Conservation (phyloP, 2,329 filamentous ascomycete species). For the Fusarium metavorans region DNA sequence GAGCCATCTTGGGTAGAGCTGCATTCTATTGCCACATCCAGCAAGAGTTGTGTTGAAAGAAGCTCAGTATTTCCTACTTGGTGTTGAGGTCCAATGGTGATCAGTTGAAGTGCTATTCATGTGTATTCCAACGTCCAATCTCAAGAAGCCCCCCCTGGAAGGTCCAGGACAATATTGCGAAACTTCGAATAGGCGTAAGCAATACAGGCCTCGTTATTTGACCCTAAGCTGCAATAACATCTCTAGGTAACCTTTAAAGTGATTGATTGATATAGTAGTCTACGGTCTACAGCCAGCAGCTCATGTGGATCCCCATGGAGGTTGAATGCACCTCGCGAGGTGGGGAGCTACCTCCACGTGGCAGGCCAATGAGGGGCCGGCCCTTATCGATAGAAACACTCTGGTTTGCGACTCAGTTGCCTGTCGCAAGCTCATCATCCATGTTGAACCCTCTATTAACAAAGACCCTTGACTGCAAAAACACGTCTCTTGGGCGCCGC, state of each 20-base stretch:
- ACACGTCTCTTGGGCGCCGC: not conserved
- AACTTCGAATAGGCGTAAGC: not conserved
- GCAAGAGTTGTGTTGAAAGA: not conserved
- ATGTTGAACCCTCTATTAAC: not conserved
- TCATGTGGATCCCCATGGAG: not conserved
- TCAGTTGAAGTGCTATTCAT: not conserved
- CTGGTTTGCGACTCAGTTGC: conserved; percentile 32
- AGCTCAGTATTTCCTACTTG: not conserved
- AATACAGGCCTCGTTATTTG: too few species aligned
- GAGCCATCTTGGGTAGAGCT: not conserved
- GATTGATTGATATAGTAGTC: too few species aligned
- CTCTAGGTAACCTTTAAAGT: not conserved
- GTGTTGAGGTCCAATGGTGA: not conserved
- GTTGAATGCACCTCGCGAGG: not conserved
- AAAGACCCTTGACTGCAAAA: not conserved
- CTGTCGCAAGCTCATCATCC: conserved; percentile 18
- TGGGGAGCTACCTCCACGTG: not conserved
- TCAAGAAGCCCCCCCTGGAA: too few species aligned
- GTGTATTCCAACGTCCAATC: not conserved
- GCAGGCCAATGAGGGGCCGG: conserved; percentile 9
- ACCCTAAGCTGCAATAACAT: not conserved
- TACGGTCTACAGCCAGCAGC: not conserved
- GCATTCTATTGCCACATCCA: not conserved
- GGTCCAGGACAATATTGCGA: not conserved
- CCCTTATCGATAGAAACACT: conserved; percentile 15